Conservation (phyloP, 192 early-diverging fungal species). For the Dispira parvispora region DNA sequence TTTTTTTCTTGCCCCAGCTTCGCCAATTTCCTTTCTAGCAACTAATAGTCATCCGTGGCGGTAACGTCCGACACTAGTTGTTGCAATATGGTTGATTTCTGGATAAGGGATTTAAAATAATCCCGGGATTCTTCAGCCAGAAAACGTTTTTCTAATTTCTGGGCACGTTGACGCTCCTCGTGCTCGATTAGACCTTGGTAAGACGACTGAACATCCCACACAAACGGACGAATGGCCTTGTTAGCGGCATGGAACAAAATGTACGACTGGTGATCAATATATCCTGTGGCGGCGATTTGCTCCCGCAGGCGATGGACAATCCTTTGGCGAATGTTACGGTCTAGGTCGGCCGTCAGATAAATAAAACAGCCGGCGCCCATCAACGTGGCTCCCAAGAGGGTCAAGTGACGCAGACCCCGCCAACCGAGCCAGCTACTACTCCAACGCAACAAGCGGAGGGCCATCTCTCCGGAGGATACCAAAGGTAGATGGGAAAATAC, state of each 20-base stretch:
- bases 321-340: slow-evolving; percentile 50
- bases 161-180: slow-evolving; percentile 41
- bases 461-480: background rate
- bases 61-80: background rate
- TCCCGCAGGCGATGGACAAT: slow-evolving; percentile 33
- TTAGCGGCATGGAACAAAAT: slow-evolving; percentile 44
- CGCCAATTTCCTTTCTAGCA: background rate
- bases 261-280: slow-evolving; percentile 41
- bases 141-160: slow-evolving; percentile 35
- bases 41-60: background rate
- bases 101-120: slow-evolving; percentile 31
- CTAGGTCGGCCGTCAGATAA: slow-evolving; percentile 54
- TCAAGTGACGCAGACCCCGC: slow-evolving; percentile 21
- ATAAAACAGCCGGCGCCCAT: slow-evolving; percentile 33
- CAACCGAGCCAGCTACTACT: slow-evolving; percentile 6
- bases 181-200: slow-evolving; percentile 58
- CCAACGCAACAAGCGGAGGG: background rate
- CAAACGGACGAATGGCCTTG: slow-evolving; percentile 45
- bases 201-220: slow-evolving; percentile 49
- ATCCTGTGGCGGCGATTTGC: slow-evolving; percentile 25
- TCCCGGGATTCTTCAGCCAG: slow-evolving; percentile 44
- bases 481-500: background rate
- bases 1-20: no score
- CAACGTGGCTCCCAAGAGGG: slow-evolving; percentile 21
- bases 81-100: background rate